These are phyloP conservation scores for Tubosaeta sp. DNA, from an alignment of 768 basidiomycete genomes.

Conservation along the genomic window DNA sequence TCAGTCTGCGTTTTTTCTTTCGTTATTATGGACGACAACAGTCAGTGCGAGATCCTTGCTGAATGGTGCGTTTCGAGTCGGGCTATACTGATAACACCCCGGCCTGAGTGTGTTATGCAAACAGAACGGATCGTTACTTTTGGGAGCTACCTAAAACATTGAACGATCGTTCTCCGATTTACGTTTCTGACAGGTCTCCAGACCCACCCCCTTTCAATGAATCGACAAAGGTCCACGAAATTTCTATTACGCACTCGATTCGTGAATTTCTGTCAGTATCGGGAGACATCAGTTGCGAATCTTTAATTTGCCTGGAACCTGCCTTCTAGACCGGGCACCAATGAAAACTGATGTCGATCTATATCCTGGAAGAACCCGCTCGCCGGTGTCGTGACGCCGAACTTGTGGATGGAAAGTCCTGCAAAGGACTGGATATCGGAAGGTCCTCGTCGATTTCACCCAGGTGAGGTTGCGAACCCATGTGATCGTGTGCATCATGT, in stretches of 20 bases:
- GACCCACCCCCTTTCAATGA: no score
- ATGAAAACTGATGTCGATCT: not conserved
- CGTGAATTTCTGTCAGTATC: not conserved
- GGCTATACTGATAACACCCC: no score
- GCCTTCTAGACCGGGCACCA: no score
- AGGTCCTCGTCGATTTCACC: slow-evolving; percentile 1
- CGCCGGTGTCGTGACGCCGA: slow-evolving; percentile 13
- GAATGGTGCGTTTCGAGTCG: no score
- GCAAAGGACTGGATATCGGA: slow-evolving; percentile 3
- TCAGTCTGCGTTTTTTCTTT: no score
- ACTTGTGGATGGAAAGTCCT: slow-evolving; percentile 5
- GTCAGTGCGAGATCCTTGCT: no score
- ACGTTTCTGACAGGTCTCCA: no score
- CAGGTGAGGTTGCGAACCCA: slow-evolving; percentile 2
- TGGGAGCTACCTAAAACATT: no score
- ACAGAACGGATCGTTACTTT: no score
- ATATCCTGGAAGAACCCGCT: slow-evolving; percentile 19
- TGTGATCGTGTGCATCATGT: not conserved
- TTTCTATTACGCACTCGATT: not conserved
- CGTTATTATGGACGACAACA: no score
- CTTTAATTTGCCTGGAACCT: not conserved
- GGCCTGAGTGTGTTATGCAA: no score
- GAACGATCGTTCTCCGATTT: no score
- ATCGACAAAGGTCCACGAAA: not conserved
- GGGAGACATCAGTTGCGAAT: not conserved